These are phyloP conservation scores for Helotiales sp. DNA, from an alignment of 2,329 filamentous ascomycete species.

Conservation along the genomic window DNA sequence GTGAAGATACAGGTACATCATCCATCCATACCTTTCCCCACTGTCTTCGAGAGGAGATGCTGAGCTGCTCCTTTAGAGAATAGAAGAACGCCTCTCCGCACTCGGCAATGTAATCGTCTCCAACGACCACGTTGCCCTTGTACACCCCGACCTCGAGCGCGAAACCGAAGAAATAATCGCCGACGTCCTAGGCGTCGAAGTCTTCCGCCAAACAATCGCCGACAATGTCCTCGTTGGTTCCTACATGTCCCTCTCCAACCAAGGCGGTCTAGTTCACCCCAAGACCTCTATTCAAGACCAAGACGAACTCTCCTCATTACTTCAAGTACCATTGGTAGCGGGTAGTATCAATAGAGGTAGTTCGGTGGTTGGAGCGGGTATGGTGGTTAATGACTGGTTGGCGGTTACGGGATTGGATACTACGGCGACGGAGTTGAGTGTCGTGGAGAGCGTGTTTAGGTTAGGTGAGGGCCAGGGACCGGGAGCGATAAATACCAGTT, in stretches of 20 bases:
- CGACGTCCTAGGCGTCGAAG: slow-evolving; percentile 86
- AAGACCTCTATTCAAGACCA: slow-evolving; percentile 98
- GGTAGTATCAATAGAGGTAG: slow-evolving; percentile 91
- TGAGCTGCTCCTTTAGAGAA: slow-evolving; percentile 56
- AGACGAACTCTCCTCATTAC: slow-evolving; percentile 89
- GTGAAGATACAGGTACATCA: slow-evolving; percentile 71
- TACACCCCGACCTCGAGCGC: slow-evolving; percentile 94
- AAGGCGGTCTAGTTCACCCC: slow-evolving; percentile 94
- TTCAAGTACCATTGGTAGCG: slow-evolving; percentile 94
- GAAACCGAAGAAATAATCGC: slow-evolving; percentile 99
- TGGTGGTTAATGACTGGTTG: slow-evolving; percentile 98
- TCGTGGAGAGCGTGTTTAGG: slow-evolving; percentile 94
- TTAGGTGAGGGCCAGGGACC: slow-evolving; percentile 84
- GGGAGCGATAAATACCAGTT: slow-evolving; percentile 73
- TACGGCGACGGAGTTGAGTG: slow-evolving; percentile 94
- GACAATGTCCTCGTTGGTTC: slow-evolving; percentile 95
- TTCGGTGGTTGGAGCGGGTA: slow-evolving; percentile 92
- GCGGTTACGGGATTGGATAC: slow-evolving; percentile 92
- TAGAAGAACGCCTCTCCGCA: slow-evolving; percentile 94
- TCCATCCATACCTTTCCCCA: not conserved
- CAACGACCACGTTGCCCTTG: slow-evolving; percentile 95
- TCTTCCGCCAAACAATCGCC: slow-evolving; percentile 91
- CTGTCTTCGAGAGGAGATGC: not conserved
- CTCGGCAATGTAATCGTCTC: slow-evolving; percentile 95
- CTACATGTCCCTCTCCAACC: slow-evolving; percentile 96